Evolutionary conservation across 108 stramenopile species (phyloP), one percentile per base, ranked within the genome.

Genomic region (Fragilaria crotonensis): DNA sequence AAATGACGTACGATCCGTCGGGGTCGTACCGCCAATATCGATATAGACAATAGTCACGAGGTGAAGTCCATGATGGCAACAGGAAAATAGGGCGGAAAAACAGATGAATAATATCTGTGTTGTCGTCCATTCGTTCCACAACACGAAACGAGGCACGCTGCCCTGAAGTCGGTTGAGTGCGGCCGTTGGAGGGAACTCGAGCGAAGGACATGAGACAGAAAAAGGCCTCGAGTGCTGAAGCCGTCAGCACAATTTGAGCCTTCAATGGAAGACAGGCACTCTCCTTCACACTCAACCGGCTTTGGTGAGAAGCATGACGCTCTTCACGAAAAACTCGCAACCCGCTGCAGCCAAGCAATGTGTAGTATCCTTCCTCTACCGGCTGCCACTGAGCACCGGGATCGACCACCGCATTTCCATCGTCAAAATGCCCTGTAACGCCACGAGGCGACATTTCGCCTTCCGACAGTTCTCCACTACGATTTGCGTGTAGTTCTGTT

Each of bases 21-120:
- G 81, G 82, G 52, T 94, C 89, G 41, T 79, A 75, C 41, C 89
- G 75, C 95, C 95, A 96, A 71, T 93, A 96, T 44, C 95, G 75
- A 33, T 63, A 70, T 9, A 96, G 57, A 57, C 86, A 82, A 59
- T 84, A 96, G 59, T 96, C 95, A 31, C 95, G 80, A 2, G 95
- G 87, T 52, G 78, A 68, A 7, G 96, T 89, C 94, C 93, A 94
- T 18, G 89, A 81, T 30, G 94, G 86, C 56, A 85, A 87, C 2
- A 95, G 64, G 66, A 83, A 94, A 2, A 94, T 62, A 25, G 89
- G 87, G 1, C 81, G 76, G 59, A 85, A 84, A 52, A 89, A 70
- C 45, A 95, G 19, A 62, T 94, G 91, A 47, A 97, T 76, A 14
- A 94, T 83, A 55, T 97, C 96, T 29, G 73, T 80, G 62, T 94